Evolutionary conservation across 2,329 filamentous ascomycete species (phyloP).

Genomic region (Cytospora mali): DNA sequence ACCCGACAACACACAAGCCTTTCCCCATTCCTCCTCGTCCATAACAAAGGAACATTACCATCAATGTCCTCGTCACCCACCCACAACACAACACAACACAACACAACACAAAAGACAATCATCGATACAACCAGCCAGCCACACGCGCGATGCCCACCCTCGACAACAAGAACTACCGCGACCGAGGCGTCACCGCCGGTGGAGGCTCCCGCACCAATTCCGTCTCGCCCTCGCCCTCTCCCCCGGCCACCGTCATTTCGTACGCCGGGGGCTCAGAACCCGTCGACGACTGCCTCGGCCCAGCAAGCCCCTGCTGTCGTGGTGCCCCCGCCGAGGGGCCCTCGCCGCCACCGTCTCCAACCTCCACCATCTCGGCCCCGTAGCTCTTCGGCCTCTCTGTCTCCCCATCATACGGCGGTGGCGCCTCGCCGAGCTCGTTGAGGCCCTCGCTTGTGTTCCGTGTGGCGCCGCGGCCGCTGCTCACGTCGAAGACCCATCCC

Average conservation of each 20-base stretch:
- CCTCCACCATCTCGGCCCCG: neutral
- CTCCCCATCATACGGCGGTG: conserved; percentile 32
- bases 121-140: neutral
- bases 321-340: conserved; percentile 1
- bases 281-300: neutral
- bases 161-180: neutral
- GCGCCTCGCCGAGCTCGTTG: conserved; percentile 35
- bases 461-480: neutral
- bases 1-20: no score
- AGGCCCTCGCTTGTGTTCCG: conserved; percentile 31
- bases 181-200: neutral
- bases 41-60: no score
- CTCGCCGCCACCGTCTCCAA: neutral
- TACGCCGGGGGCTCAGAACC: neutral
- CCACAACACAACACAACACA: no score
- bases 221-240: neutral
- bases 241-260: neutral
- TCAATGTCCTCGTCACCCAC: no score
- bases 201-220: neutral
- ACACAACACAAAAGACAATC: neutral
- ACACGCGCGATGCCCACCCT: neutral
- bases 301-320: neutral
- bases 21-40: no score
- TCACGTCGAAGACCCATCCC: conserved; percentile 2
- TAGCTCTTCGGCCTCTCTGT: conserved; percentile 11